Evolutionary conservation across 768 basidiomycete genomes (phyloP).

Genomic region (Leccinum sublutescens): DNA sequence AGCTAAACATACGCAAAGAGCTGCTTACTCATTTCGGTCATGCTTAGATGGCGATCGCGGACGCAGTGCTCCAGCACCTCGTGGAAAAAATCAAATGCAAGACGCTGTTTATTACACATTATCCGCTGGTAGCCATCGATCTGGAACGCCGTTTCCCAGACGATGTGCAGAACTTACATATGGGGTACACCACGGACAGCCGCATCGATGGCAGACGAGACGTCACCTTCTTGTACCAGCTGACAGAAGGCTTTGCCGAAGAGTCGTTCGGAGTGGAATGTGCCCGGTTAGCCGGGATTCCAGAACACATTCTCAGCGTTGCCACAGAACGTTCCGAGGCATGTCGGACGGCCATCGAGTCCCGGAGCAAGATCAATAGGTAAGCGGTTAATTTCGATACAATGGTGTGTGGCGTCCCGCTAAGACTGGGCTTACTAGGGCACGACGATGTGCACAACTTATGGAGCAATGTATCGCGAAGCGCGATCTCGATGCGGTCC

Average conservation of each 20-base stretch:
- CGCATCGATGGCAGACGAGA: conserved; percentile 71
- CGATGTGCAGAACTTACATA: conserved; percentile 76
- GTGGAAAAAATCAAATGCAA: conserved; percentile 57
- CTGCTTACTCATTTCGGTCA: neutral
- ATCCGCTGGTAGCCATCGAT: conserved; percentile 77
- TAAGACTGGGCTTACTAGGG: conserved; percentile 14
- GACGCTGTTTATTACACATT: conserved; percentile 94
- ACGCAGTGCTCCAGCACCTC: conserved; percentile 75
- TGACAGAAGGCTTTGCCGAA: conserved; percentile 69
- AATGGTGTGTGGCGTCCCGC: neutral
- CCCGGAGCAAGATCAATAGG: conserved; percentile 51
- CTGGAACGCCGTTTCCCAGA: conserved; percentile 57
- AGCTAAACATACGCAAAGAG: neutral
- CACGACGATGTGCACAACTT: conserved; percentile 29
- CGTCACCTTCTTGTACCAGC: conserved; percentile 84
- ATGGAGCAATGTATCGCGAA: conserved; percentile 26
- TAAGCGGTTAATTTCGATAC: conserved; percentile 24
- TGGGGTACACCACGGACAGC: conserved; percentile 74
- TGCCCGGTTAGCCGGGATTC: conserved; percentile 81
- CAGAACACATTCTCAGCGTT: conserved; percentile 59
- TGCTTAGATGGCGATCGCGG: conserved; percentile 79
- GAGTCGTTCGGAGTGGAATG: conserved; percentile 94
- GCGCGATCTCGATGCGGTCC: conserved; percentile 18
- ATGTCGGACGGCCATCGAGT: conserved; percentile 54
- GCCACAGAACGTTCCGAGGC: conserved; percentile 56